A percentile compares a stretch with the other conserved stretches of the same genome.
Conservation (phyloP, 208 protist genomes). For the Leishmania mexicana region DNA sequence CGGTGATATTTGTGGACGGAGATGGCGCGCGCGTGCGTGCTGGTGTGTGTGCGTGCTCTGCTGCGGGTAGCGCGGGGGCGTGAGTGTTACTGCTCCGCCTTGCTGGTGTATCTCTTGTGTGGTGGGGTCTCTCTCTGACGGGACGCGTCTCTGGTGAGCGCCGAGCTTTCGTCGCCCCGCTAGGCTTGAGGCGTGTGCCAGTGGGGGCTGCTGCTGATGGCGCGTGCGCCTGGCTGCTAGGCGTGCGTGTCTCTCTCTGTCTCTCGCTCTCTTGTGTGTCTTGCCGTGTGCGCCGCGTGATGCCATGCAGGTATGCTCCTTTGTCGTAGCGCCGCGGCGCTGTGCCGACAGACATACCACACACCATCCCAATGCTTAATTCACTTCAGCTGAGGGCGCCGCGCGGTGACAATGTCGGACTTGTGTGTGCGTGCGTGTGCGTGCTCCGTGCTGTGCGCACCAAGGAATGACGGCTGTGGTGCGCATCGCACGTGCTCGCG, state of each 20-base stretch:
- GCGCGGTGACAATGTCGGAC: neutral
- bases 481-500: neutral
- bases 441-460: neutral
- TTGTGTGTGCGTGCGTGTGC: neutral
- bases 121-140: conserved; percentile 10
- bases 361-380: conserved; percentile 34
- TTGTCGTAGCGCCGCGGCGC: conserved; percentile 26
- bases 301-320: conserved; percentile 37
- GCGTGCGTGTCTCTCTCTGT: neutral
- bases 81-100: neutral
- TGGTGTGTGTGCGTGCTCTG: neutral
- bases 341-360: conserved; percentile 28
- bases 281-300: conserved; percentile 7
- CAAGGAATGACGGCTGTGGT: neutral
- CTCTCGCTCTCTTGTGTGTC: neutral
- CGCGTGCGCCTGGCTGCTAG: neutral
- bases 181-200: neutral
- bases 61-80: neutral
- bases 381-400: conserved; percentile 11
- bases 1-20: conserved; percentile 36
- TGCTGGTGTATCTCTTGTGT: neutral
- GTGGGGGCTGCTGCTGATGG: neutral
- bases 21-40: neutral
- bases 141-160: conserved; percentile 8
- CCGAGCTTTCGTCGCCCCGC: conserved; percentile 20